Conservation (phyloP, 345 rosid genomes). For the Salix viminalis region DNA sequence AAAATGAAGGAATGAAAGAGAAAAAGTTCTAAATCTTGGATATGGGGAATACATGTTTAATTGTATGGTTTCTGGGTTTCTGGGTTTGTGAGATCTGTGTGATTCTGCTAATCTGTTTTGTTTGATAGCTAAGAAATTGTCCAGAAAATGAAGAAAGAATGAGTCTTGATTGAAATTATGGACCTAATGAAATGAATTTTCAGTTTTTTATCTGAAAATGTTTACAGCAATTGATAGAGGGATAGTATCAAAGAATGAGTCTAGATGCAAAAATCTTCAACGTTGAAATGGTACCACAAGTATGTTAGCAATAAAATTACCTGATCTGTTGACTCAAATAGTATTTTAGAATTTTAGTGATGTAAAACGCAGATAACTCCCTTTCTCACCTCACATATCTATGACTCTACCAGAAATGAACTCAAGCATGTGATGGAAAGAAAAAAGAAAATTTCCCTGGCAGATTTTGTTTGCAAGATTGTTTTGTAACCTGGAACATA, state of each 20-base stretch:
- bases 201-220: not conserved
- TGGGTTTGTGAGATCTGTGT: not conserved
- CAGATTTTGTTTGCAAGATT: not conserved
- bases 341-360: not conserved
- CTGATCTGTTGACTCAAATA: not conserved
- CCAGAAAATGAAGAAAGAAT: no score
- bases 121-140: not conserved
- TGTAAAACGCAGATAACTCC: not conserved
- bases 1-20: not conserved
- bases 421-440: not conserved
- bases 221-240: not conserved
- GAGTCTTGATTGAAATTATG: constrained; percentile 1
- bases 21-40: not conserved
- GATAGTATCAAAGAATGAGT: not conserved
- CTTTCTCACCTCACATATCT: not conserved
- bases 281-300: not conserved
- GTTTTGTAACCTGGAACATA: not conserved
- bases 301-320: not conserved
- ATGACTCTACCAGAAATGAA: not conserved
- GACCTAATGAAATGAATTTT: not conserved
- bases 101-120: not conserved
- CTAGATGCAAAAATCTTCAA: not conserved
- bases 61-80: not conserved
- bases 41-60: not conserved
- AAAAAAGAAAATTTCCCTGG: not conserved